Evolutionary conservation across 2,329 filamentous ascomycete species (phyloP), one percentile per base, ranked within the genome.

Genomic region (Trichoderma semiorbis): DNA sequence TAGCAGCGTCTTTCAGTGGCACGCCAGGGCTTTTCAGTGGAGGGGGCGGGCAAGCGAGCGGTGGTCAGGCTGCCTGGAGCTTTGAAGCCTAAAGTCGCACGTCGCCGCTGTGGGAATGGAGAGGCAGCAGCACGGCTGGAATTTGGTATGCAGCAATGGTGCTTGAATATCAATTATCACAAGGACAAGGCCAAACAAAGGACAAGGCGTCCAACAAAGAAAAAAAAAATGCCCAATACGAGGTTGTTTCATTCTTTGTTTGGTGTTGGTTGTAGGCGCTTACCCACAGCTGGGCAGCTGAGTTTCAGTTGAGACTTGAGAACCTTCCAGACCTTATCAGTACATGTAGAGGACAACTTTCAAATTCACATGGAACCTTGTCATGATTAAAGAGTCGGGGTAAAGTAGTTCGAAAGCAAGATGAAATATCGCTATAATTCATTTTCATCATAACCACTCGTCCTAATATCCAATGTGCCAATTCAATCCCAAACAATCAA

Each of bases 1-100:
- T 66, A 66, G 63, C 63, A 53, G 63, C 43, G 63, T 34, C 28
- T 26, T 66, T 34, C 50, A 67, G 64, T 67, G 64, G 50, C 47
- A 26, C 8, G 12, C 18, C 30, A 32, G 64, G 32, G 50, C 64
- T 43, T 57, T 58, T 24, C 50, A 67, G 64, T 36, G 64, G 47
- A 39, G 24, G 53, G 50, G 64, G 30, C 39, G 39, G 24, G 50
- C 32, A 67, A 55, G 47, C 63, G 50, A 39, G 53, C 5, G 18
- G 57, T 12, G 34, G 50, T 67, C 50, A 43, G 64, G 64, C 64
- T 32, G 50, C 50, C 18, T 57, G 32, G 53, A 43, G 36, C 21
- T 34, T 34, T 34, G 57, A 32, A 6, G 55, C 47, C 47, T 34
- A 21, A 30, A 60, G 28, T 21, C 28, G 57, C 11, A 21, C 18